Evolutionary conservation across 2,329 filamentous ascomycete species (phyloP), one percentile per base, ranked within the genome.

Genomic region (Stemphylium vesicarium): DNA sequence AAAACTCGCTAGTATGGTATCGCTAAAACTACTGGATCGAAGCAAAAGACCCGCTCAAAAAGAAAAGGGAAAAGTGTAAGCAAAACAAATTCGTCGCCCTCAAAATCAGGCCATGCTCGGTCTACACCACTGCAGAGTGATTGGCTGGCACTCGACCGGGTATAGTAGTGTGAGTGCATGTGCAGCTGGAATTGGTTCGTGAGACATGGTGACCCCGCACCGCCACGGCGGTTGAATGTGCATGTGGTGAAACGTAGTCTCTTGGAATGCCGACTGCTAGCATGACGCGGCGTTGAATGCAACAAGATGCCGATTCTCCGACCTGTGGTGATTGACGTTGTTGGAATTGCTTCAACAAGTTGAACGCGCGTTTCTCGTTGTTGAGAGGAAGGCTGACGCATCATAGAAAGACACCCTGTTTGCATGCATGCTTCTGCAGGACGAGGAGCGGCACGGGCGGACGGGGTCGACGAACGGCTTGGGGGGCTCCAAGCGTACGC

Each of bases 181-280:
- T 31, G 18, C 29, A 31, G 31, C 40, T 42, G 29, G 38, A 42
- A n/a, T 32, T 33, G 37, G n/a, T 36, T 24, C 20, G 31, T 42
- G 20, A 55, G 37, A 46, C 52, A 51, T 37, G 47, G 31, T 51
- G 31, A 51, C 47, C 40, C 47, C 48, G 22, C 47, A 51, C 37
- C 37, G 40, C 18, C 11, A 20, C 38, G 52, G 32, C 15, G 32
- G 44, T 37, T 47, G 40, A 45, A 46, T 33, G 44, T 48, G 39
- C 48, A 39, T 41, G 44, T 41, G 26, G 36, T 57, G 40, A 45
- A 44, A 53, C 44, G 36, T 18, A 32, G 13, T 53, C 29, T 39
- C 40, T 38, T 40, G 24, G n/a, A 38, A 36, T 33, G 46, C 49
- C 26, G n/a, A 33, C 29, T 37, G 36, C 41, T 33, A 29, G 29